Evolutionary conservation across 176 grass and related monocot genomes (phyloP).

Genomic region (Typha latifolia): DNA sequence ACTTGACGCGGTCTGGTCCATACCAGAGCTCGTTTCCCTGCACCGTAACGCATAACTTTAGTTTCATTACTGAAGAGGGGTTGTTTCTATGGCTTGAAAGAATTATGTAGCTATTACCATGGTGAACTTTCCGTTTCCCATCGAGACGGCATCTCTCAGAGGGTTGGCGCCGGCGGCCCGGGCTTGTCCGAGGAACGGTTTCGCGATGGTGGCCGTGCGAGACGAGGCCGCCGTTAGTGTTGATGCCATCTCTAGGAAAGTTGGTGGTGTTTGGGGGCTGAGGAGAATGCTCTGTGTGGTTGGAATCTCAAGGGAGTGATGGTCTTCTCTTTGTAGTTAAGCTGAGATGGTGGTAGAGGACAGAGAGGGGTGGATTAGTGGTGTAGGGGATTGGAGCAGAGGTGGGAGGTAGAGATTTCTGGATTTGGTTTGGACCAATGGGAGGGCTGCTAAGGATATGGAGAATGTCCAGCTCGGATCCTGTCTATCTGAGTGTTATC

Average conservation of each 20-base stretch:
- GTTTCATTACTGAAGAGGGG: neutral
- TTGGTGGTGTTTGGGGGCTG: neutral
- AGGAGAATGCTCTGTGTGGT: neutral
- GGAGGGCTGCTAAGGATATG: conserved; percentile 29
- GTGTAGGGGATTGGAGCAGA: conserved; percentile 25
- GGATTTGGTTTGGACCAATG: conserved; percentile 58
- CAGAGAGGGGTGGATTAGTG: neutral
- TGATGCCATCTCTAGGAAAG: conserved; percentile 24
- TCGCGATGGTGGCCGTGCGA: conserved; percentile 32
- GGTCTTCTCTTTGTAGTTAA: conserved; percentile 1
- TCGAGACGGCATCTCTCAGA: conserved; percentile 42
- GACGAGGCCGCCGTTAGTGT: conserved; percentile 60
- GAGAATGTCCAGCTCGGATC: conserved; percentile 37
- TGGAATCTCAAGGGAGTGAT: neutral
- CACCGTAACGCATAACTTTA: neutral
- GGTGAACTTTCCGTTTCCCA: conserved; percentile 49
- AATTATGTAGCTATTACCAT: conserved; percentile 36
- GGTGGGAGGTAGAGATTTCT: conserved; percentile 57
- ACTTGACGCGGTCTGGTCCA: conserved; percentile 75
- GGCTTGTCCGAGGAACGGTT: conserved; percentile 57
- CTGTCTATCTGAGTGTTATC: conserved; percentile 29
- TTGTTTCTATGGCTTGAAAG: neutral
- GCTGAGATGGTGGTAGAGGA: neutral
- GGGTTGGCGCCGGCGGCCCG: conserved; percentile 33
- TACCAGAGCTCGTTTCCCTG: conserved; percentile 88